These are phyloP conservation scores for Penicillium verrucosum DNA, from an alignment of 2,329 filamentous ascomycete genomes.

Conservation along the genomic window DNA sequence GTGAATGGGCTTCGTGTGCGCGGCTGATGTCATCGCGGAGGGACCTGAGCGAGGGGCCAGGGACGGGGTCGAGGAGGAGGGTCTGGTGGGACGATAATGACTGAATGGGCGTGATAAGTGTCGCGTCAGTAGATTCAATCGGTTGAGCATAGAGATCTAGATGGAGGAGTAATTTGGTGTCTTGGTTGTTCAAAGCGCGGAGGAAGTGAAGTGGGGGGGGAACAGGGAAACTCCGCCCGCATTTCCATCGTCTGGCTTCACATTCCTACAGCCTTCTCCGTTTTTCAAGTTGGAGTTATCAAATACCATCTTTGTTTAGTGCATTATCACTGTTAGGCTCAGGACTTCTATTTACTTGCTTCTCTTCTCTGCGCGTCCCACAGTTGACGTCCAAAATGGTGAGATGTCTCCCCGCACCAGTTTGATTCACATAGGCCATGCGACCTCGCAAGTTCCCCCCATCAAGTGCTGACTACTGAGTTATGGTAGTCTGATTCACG, in stretches of 20 bases:
- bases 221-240: slow-evolving; percentile 19
- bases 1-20: slow-evolving; percentile 62
- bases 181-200: slow-evolving; percentile 3
- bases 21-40: slow-evolving; percentile 46
- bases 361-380: not conserved
- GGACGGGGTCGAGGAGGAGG: slow-evolving; percentile 38
- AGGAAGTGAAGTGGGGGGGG: slow-evolving; percentile 16
- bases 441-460: not conserved
- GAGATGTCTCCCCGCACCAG: not conserved
- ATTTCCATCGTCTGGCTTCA: slow-evolving; percentile 11
- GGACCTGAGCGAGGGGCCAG: slow-evolving; percentile 16
- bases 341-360: not conserved
- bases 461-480: slow-evolving; percentile 4
- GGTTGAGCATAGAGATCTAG: slow-evolving; percentile 63
- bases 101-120: slow-evolving; percentile 67
- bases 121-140: slow-evolving; percentile 68
- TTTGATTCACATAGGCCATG: not conserved
- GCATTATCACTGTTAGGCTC: not conserved
- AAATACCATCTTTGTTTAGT: not conserved
- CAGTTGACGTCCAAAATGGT: slow-evolving; percentile 1
- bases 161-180: slow-evolving; percentile 2
- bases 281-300: not conserved
- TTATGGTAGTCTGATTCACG: slow-evolving; percentile 70
- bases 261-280: slow-evolving; percentile 5
- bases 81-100: slow-evolving; percentile 47